phyloP scores from a whole-genome alignment of 495 filamentous ascomycete species.

The Aspergillus steynii region DNA sequence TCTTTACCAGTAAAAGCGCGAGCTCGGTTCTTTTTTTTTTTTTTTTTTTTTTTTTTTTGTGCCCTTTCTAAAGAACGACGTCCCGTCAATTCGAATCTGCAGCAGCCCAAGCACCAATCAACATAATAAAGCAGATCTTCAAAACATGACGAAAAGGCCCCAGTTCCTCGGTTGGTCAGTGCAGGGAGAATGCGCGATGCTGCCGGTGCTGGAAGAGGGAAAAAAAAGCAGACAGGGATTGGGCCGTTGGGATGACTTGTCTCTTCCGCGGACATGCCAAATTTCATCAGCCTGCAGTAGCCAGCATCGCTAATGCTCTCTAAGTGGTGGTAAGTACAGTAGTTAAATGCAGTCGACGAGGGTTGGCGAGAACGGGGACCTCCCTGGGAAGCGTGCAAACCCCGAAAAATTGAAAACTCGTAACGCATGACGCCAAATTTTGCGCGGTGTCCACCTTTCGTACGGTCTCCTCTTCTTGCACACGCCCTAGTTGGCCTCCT shows the following conservation, averaged over 20 bases:
- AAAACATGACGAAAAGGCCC: not conserved
- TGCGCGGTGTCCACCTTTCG: not conserved
- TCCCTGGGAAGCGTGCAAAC: not conserved
- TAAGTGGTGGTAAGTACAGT: conserved; percentile 1
- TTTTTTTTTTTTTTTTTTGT: not conserved
- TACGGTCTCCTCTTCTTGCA: not conserved
- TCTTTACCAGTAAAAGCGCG: not conserved
- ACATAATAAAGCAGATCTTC: not conserved
- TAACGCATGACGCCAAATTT: not conserved
- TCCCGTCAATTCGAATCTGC: not conserved
- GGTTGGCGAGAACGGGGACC: not conserved
- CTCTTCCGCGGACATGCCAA: conserved; percentile 6
- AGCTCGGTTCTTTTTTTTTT: not conserved
- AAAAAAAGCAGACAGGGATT: not conserved
- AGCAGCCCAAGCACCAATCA: not conserved
- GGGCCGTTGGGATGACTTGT: conserved; percentile 13
- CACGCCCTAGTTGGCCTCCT: not conserved
- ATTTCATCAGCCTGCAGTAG: conserved; percentile 14
- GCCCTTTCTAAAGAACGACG: too few relatives aligned
- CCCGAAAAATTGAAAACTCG: not conserved
- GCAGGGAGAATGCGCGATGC: not conserved
- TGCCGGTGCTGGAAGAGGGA: not conserved
- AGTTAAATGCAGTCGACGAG: not conserved
- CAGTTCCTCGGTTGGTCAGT: not conserved
- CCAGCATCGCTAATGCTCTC: conserved; percentile 5